Base-by-base conservation (phyloP, 2,329 filamentous ascomycete species). In the Lachnellula occidentalis region DNA sequence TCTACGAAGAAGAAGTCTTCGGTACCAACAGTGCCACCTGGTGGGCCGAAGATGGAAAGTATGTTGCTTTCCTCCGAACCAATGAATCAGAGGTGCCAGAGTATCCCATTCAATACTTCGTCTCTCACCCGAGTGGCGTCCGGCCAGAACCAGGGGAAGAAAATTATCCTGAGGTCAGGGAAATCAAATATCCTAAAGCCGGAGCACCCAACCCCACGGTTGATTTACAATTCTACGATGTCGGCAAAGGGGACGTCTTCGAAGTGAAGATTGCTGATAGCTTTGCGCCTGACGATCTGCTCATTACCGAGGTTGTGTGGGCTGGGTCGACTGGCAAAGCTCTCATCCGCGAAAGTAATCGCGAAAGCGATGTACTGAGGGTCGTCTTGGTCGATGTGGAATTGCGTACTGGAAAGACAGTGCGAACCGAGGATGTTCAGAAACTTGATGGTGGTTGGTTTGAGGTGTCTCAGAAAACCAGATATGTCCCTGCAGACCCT, bases 141-240 rank as follows among this genome's bases (percentile, higher is more conserved):
- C 61, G 78, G 47, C 85, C 90, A 4, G 70, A 76, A 8, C 73
- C 79, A 1, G 91, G 90, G 19, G 82, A 95, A 61, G 91, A 96
- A 69, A 85, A 83, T 50, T 99, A 99, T 67, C 94, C 94, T 0
- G 92, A 97, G 67, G 85, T 92, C 36, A 83, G 87, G 59, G 76
- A 91, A 64, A 95, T 99, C 80, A 99, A 99, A 72, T 99, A 99
- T 66, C 95, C 94, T 47, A 97, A 97, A 71, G 88, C 94, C 19
- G 95, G 94, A 3, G 86, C 92, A 2, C 91, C 92, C 46, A 99
- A 99, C 70, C 94, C 94, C 0, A 82, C 89, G 14, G 92, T 99
- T 4, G 85, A 90, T 57, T 74, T 99, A 34, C 80, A 89, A 52
- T 95, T 97, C 71, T 97, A 92, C 71, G 92, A 97, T 62, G 77